Conservation (phyloP, 768 basidiomycete species). For the Suillus subluteus region DNA sequence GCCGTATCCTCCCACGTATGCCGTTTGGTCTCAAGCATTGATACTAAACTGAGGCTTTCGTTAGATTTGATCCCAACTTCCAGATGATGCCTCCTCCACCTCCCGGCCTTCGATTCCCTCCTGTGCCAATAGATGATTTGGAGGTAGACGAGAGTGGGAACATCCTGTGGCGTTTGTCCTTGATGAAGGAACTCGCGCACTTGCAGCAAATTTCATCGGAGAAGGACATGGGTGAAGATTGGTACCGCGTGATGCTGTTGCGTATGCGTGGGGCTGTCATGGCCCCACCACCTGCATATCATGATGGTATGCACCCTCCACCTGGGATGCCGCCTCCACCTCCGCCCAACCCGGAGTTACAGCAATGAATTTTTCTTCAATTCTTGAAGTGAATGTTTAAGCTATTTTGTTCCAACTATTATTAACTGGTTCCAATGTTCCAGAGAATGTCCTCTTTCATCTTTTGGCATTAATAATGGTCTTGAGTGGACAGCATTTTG, state of each 20-base stretch:
- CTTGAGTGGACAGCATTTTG: background rate
- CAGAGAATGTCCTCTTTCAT: slow-evolving; percentile 3
- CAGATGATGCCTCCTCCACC: slow-evolving; percentile 58
- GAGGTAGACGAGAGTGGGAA: slow-evolving; percentile 80
- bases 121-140: slow-evolving; percentile 73
- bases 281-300: slow-evolving; percentile 44
- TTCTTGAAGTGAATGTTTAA: slow-evolving; percentile 7
- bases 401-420: background rate
- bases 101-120: slow-evolving; percentile 64
- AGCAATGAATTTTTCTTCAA: slow-evolving; percentile 17
- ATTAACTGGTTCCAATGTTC: slow-evolving; percentile 11
- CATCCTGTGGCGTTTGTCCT: slow-evolving; percentile 77
- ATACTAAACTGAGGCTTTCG: slow-evolving; percentile 16
- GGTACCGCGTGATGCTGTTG: slow-evolving; percentile 85
- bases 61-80: slow-evolving; percentile 76
- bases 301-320: slow-evolving; percentile 40
- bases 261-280: slow-evolving; percentile 76
- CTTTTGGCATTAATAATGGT: slow-evolving; percentile 1
- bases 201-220: slow-evolving; percentile 77
- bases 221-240: slow-evolving; percentile 82
- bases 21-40: slow-evolving; percentile 1
- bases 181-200: slow-evolving; percentile 79
- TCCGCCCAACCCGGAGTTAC: slow-evolving; percentile 38
- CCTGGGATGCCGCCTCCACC: slow-evolving; percentile 41
- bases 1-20: slow-evolving; percentile 60